Percentiles rank a stretch among this genome's conserved stretches.
Evolutionary conservation across 352 stramenopile species (phyloP).

Genomic region (Elongisporangium senticosum): DNA sequence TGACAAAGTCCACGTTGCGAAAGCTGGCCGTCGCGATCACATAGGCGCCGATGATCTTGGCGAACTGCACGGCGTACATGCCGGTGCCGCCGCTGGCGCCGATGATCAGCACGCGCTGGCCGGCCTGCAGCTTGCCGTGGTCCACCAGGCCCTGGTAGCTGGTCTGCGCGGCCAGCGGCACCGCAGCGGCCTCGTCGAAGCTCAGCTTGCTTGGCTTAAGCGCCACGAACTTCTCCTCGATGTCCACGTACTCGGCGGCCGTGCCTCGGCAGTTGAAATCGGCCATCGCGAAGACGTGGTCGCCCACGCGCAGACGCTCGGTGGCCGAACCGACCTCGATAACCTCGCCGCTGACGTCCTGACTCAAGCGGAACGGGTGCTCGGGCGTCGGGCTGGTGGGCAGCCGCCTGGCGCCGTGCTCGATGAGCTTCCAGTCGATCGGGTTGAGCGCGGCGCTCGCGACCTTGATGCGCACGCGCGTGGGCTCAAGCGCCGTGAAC

Average conservation of each 20-base stretch:
- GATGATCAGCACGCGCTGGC: slow-evolving; percentile 37
- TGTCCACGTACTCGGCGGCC: slow-evolving; percentile 26
- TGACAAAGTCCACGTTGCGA: slow-evolving; percentile 18
- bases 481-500: slow-evolving; percentile 1
- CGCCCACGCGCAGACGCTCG: slow-evolving; percentile 12
- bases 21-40: slow-evolving; percentile 23
- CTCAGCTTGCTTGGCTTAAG: slow-evolving; percentile 33
- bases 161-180: slow-evolving; percentile 27
- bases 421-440: slow-evolving; percentile 20
- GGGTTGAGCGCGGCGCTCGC: slow-evolving; percentile 22
- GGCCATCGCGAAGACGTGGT: slow-evolving; percentile 22
- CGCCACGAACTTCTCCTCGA: slow-evolving; percentile 29
- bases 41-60: slow-evolving; percentile 14
- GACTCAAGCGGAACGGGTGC: slow-evolving; percentile 15
- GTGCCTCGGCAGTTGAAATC: slow-evolving; percentile 15
- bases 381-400: slow-evolving; percentile 11
- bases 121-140: slow-evolving; percentile 30
- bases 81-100: slow-evolving; percentile 32
- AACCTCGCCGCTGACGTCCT: slow-evolving; percentile 19
- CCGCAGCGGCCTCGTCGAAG: slow-evolving; percentile 31
- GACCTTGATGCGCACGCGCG: slow-evolving; percentile 22
- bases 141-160: slow-evolving; percentile 31
- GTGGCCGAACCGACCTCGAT: slow-evolving; percentile 14
- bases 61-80: slow-evolving; percentile 37
- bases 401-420: slow-evolving; percentile 7